Percentiles rank a stretch among this genome's conserved stretches.
Evolutionary conservation across 2,329 filamentous ascomycete species (phyloP).

Genomic region (Grosmannia serpens): DNA sequence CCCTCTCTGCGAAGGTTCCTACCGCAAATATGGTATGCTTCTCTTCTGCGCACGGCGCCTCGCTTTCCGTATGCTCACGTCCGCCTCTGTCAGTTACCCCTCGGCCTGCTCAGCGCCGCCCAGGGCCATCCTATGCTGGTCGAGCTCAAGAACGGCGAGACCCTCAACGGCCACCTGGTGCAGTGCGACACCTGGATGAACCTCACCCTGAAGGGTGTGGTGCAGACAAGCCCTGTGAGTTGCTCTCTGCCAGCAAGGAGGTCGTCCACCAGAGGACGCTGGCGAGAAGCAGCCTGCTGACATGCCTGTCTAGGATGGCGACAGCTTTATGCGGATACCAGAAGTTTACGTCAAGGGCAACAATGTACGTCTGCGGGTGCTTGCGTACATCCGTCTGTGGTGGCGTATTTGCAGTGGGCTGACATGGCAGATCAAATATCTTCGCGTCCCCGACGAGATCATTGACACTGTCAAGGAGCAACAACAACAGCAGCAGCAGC

Average conservation of each 20-base stretch:
- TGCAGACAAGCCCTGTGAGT: constrained; percentile 76
- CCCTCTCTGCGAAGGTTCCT: background rate
- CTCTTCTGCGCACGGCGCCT: background rate
- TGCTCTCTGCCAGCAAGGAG: background rate
- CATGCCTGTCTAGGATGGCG: constrained; percentile 55
- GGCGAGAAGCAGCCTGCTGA: background rate
- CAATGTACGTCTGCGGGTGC: constrained; percentile 54
- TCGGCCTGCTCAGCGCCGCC: constrained; percentile 84
- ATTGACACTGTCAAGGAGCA: constrained; percentile 90
- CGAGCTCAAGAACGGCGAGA: constrained; percentile 95
- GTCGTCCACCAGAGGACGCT: background rate
- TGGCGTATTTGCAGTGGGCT: background rate
- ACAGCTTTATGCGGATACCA: constrained; percentile 82
- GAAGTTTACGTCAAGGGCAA: constrained; percentile 97
- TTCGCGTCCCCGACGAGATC: constrained; percentile 92
- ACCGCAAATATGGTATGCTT: background rate
- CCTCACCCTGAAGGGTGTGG: constrained; percentile 89
- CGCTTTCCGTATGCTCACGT: constrained; percentile 13
- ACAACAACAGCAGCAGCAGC: constrained; percentile 62
- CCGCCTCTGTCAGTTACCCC: constrained; percentile 41
- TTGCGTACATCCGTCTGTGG: background rate
- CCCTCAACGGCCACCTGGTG: constrained; percentile 88
- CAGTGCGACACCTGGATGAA: constrained; percentile 99
- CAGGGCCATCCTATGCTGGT: constrained; percentile 98
- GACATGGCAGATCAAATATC: constrained; percentile 76